Evolutionary conservation across 345 rosid genomes (phyloP).

Genomic region (Salix dunnii): DNA sequence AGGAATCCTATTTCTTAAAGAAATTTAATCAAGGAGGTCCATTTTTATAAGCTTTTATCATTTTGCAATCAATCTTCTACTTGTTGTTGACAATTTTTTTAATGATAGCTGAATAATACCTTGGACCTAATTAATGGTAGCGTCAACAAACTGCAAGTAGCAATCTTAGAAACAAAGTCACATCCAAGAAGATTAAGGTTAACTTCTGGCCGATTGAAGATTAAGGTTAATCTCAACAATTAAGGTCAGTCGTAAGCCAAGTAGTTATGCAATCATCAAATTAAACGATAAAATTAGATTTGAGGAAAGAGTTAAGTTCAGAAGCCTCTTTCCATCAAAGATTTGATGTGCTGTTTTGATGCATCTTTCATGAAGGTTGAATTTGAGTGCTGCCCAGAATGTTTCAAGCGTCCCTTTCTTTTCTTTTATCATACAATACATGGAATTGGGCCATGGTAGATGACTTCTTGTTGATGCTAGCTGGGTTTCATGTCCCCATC

Average conservation of each 20-base stretch:
- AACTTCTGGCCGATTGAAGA: not conserved
- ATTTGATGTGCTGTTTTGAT: not conserved
- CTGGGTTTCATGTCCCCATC: slow-evolving; percentile 16
- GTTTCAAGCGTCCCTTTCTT: not conserved
- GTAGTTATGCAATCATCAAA: too few relatives aligned
- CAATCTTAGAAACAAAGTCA: slow-evolving; percentile 6
- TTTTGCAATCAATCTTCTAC: not conserved
- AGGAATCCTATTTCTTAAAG: too few relatives aligned
- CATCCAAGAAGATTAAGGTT: too few relatives aligned
- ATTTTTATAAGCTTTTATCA: not conserved
- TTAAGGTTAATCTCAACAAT: not conserved
- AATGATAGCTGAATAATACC: slow-evolving; percentile 4
- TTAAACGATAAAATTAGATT: too few relatives aligned
- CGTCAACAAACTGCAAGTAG: not conserved
- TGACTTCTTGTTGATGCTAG: slow-evolving; percentile 14
- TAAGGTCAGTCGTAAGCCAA: not conserved
- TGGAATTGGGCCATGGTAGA: not conserved
- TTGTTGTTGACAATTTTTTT: not conserved
- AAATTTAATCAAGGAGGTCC: not conserved
- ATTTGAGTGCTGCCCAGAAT: not conserved
- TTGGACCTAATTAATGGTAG: slow-evolving; percentile 1
- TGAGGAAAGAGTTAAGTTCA: not conserved
- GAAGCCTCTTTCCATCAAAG: not conserved
- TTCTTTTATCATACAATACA: too few relatives aligned
- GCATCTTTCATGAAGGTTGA: not conserved